Percentiles rank a stretch among this genome's conserved stretches.
phyloP scores from a whole-genome alignment of 2,329 filamentous ascomycete genomes.

The Talaromyces funiculosus region DNA sequence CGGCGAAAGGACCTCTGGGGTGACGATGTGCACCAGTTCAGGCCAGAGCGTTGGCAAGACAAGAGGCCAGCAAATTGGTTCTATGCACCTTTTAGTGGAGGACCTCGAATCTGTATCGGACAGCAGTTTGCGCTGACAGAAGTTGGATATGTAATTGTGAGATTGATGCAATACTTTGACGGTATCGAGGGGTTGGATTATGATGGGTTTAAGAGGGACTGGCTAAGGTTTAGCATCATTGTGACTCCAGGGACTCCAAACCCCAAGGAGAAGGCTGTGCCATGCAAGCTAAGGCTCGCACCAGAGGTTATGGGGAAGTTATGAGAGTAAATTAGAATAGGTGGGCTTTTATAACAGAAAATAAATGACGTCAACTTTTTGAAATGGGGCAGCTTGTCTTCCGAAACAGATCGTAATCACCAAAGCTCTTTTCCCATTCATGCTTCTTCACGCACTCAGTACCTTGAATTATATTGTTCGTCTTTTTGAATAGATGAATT shows the following conservation, averaged over 20 bases:
- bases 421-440: no score
- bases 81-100: constrained; percentile 25
- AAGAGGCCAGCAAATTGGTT: constrained; percentile 49
- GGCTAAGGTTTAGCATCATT: constrained; percentile 1
- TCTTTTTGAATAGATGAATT: no score
- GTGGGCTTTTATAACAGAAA: not conserved
- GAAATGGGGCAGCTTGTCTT: no score
- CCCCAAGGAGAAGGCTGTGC: not conserved
- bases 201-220: constrained; percentile 6
- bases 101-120: constrained; percentile 25
- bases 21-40: constrained; percentile 33
- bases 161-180: constrained; percentile 22
- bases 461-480: no score
- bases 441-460: no score
- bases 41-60: constrained; percentile 47
- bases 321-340: not conserved
- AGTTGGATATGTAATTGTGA: constrained; percentile 19
- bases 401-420: no score
- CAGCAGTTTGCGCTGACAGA: constrained; percentile 24
- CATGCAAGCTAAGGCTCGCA: not conserved
- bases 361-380: not conserved
- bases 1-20: constrained; percentile 47
- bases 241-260: not conserved
- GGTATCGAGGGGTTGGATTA: constrained; percentile 11
- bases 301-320: not conserved